phyloP scores from a whole-genome alignment of 768 basidiomycete genomes.

The Leccinum broughii region DNA sequence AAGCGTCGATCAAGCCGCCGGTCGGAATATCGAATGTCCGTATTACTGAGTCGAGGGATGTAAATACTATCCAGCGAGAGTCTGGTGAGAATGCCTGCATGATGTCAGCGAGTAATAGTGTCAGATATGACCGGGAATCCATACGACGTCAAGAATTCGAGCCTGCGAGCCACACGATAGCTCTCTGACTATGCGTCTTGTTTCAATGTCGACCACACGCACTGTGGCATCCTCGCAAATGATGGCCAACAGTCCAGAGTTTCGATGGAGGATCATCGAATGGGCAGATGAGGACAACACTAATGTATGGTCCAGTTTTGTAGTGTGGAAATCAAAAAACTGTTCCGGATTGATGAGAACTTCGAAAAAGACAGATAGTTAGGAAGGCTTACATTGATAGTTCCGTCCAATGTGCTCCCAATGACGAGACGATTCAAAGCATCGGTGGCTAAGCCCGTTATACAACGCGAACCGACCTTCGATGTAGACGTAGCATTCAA shows the following conservation, averaged over 20 bases:
- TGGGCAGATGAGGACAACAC: slow-evolving; percentile 67
- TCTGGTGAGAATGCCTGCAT: slow-evolving; percentile 89
- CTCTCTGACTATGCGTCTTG: slow-evolving; percentile 83
- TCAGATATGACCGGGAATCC: slow-evolving; percentile 26
- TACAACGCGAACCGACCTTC: slow-evolving; percentile 48
- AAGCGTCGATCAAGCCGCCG: slow-evolving; percentile 88
- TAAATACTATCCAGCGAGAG: slow-evolving; percentile 88
- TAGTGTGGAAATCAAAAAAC: slow-evolving; percentile 97
- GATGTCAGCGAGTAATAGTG: slow-evolving; percentile 4
- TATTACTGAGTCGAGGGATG: slow-evolving; percentile 88
- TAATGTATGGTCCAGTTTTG: slow-evolving; percentile 67
- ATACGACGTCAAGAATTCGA: slow-evolving; percentile 85
- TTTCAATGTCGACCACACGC: slow-evolving; percentile 90
- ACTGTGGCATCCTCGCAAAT: slow-evolving; percentile 86
- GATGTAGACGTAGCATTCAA: slow-evolving; percentile 42
- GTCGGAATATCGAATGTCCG: slow-evolving; percentile 96
- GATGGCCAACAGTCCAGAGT: slow-evolving; percentile 80
- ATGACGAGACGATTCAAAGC: slow-evolving; percentile 79
- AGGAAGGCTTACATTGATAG: slow-evolving; percentile 67
- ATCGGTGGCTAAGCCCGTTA: slow-evolving; percentile 87
- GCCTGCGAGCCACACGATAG: slow-evolving; percentile 74
- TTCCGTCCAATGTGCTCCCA: slow-evolving; percentile 86
- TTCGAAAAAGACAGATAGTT: neutral
- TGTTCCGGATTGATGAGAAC: slow-evolving; percentile 32
- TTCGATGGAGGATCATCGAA: slow-evolving; percentile 76